Evolutionary conservation across 2,329 filamentous ascomycete genomes (phyloP), one percentile per base, ranked within the genome.

Genomic region (Chaetomium sp.): DNA sequence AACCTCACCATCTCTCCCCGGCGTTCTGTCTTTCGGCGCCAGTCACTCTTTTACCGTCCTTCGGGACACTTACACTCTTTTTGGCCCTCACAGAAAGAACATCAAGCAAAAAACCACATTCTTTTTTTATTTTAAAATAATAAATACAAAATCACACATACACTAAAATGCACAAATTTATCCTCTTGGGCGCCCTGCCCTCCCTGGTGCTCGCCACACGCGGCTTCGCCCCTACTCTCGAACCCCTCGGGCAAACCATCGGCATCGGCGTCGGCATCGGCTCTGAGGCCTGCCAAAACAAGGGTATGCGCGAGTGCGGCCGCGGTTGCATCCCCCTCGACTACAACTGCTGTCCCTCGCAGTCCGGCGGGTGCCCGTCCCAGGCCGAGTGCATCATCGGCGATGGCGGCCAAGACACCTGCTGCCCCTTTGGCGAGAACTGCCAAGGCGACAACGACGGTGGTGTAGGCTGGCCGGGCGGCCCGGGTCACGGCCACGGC

Each of bases 131-230:
- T 27, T 27, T 27, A 27, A 9, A 38, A 38, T 12, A 38, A 38
- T 9, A 38, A 38, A 38, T 27, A 42, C 19, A 27, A 27, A 27
- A 27, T 27, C 19, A 27, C 19, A 27, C 19, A 27, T 27, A 27
- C 19, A 27, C 19, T 2, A 48, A 36, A 8, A 62, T 61, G 60
- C 54, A 53, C 42, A 56, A 54, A n/a, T 42, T 58, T n/a, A 36
- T 62, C 42, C 7, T 61, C 40, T 48, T 62, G 50, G 60, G 56
- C 45, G 51, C 56, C 37, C 43, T 62, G 53, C 58, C 60, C 53
- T 48, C 55, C 37, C 11, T 55, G 33, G 57, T 49, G 12, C 33
- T 59, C 32, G 57, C 54, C 5, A 33, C 42, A 34, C 54, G 48
- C 19, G n/a, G 9, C 35, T 10, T 53, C 49, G 34, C 40, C 40